Percentiles rank a stretch among this genome's conserved stretches.
Conservation (phyloP, 2,329 filamentous ascomycete species). For the Pseudogymnoascus sp. region DNA sequence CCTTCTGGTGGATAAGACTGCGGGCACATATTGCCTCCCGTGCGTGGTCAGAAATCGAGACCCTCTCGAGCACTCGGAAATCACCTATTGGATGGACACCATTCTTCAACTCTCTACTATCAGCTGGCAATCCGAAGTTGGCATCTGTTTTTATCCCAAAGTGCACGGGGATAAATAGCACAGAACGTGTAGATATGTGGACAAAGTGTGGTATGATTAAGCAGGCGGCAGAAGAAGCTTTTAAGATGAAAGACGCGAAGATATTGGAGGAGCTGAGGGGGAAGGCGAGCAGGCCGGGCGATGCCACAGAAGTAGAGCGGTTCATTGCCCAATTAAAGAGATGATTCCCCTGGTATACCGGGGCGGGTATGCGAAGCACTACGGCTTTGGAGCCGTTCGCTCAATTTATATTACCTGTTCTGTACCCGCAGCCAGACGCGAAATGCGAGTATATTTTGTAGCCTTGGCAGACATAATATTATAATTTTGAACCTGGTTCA, state of each 20-base stretch:
- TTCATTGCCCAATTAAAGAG: constrained; percentile 55
- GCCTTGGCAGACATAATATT: neutral
- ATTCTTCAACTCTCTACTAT: constrained; percentile 83
- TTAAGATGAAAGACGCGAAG: constrained; percentile 70
- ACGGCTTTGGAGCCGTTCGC: neutral
- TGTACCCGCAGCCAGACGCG: neutral
- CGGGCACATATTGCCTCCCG: constrained; percentile 82
- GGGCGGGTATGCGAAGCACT: neutral
- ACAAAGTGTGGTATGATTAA: constrained; percentile 87
- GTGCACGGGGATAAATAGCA: constrained; percentile 58
- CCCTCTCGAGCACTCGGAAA: constrained; percentile 68
- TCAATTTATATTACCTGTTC: neutral
- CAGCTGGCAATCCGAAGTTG: constrained; percentile 82
- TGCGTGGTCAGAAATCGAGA: constrained; percentile 89
- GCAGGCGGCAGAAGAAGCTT: constrained; percentile 86
- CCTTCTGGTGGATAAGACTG: constrained; percentile 78
- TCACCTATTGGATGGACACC: constrained; percentile 97
- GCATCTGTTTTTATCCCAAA: constrained; percentile 82
- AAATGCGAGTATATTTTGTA: neutral
- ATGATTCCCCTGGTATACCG: constrained; percentile 23
- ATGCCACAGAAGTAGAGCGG: constrained; percentile 73
- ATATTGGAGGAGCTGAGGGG: constrained; percentile 66
- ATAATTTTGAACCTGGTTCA: neutral
- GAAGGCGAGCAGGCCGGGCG: constrained; percentile 62
- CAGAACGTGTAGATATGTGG: constrained; percentile 78